These are phyloP conservation scores for Coemansia sp. DNA, from an alignment of 192 early-diverging fungal species.

Conservation along the genomic window DNA sequence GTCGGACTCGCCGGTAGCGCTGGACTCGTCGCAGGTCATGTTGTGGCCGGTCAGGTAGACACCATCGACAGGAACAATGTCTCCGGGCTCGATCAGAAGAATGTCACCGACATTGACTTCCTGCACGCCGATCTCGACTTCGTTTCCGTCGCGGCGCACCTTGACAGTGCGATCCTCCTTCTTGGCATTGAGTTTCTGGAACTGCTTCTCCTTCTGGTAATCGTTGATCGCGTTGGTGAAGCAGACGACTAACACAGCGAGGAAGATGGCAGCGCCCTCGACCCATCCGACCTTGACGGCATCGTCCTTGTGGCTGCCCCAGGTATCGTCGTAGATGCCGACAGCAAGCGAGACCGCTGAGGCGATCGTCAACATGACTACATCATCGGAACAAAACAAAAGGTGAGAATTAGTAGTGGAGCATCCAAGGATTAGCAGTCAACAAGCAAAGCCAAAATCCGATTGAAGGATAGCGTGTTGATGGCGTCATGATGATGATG, in stretches of 20 bases:
- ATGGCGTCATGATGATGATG: no score
- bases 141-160: conserved; percentile 70
- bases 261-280: conserved; percentile 79
- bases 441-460: no score
- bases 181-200: conserved; percentile 80
- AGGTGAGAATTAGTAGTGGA: background rate
- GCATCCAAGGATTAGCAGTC: background rate
- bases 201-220: conserved; percentile 84
- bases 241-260: conserved; percentile 84
- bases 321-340: conserved; percentile 80
- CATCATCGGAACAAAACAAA: background rate
- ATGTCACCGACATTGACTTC: conserved; percentile 92
- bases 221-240: conserved; percentile 85
- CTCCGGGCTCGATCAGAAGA: conserved; percentile 80
- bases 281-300: conserved; percentile 79
- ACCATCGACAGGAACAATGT: conserved; percentile 94
- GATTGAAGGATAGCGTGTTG: no score
- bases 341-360: conserved; percentile 77
- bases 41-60: conserved; percentile 77
- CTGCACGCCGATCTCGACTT: conserved; percentile 69
- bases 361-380: conserved; percentile 85
- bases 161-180: conserved; percentile 82
- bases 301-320: conserved; percentile 59
- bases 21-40: conserved; percentile 83
- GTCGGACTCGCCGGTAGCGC: conserved; percentile 89